Evolutionary conservation across 2,329 filamentous ascomycete genomes (phyloP).

Genomic region (Ramularia collo-cygni): DNA sequence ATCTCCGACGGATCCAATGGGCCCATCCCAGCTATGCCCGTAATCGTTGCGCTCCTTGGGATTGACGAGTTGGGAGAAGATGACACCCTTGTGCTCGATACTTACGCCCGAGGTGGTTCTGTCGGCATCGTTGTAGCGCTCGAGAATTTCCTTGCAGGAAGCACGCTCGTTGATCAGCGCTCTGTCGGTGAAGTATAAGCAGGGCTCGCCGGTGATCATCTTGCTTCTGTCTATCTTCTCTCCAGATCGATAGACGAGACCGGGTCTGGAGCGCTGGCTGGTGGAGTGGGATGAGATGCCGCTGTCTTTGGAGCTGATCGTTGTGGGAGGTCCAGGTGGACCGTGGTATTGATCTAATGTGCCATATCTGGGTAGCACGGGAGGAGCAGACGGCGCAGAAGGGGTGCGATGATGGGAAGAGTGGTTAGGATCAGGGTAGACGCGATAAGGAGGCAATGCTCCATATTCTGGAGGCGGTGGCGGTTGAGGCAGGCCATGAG

Average conservation of each 20-base stretch:
- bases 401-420: neutral
- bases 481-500: conserved; percentile 6
- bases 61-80: conserved; percentile 66
- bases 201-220: conserved; percentile 77
- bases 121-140: conserved; percentile 66
- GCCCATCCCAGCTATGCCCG: conserved; percentile 12
- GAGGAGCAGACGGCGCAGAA: conserved; percentile 8
- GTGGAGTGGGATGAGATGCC: conserved; percentile 15
- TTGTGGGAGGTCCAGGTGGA: conserved; percentile 6
- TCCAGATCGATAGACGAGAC: too few species aligned
- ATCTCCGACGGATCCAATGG: conserved; percentile 59
- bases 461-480: conserved; percentile 5
- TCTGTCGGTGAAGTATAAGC: conserved; percentile 64
- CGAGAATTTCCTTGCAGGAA: conserved; percentile 72
- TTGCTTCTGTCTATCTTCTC: conserved; percentile 57
- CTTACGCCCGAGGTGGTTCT: conserved; percentile 45
- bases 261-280: conserved; percentile 43
- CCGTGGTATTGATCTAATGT: conserved; percentile 9
- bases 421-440: too few species aligned
- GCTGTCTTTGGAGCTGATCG: conserved; percentile 19
- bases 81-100: conserved; percentile 57
- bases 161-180: conserved; percentile 79
- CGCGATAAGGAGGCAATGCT: too few species aligned
- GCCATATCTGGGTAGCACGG: conserved; percentile 1
- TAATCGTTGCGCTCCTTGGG: conserved; percentile 44